phyloP scores from a whole-genome alignment of 208 protist species.

The Sergeia podlipaevii region DNA sequence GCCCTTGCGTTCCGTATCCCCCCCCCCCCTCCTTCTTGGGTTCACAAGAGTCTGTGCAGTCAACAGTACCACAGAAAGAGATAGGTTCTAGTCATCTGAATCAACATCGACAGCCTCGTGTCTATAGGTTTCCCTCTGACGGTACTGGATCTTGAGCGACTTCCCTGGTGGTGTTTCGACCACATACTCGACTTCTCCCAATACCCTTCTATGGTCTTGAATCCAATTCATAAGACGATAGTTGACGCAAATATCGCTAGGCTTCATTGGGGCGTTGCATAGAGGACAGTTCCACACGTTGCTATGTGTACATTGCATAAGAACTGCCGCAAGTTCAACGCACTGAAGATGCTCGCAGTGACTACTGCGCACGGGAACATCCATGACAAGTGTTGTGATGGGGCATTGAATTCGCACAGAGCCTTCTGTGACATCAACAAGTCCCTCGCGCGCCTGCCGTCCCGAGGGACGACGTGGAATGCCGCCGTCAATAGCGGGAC shows the following conservation, averaged over 20 bases:
- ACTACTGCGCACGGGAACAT: conserved; percentile 50
- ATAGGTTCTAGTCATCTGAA: no score
- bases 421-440: conserved; percentile 46
- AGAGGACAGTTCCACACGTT: conserved; percentile 88
- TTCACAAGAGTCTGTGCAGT: no score
- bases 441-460: background rate
- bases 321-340: conserved; percentile 61
- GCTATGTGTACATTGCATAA: conserved; percentile 49
- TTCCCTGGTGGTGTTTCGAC: conserved; percentile 36
- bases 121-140: conserved; percentile 5
- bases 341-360: conserved; percentile 82
- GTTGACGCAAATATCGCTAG: conserved; percentile 58
- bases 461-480: background rate
- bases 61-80: no score
- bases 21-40: no score
- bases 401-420: conserved; percentile 60
- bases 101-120: conserved; percentile 1
- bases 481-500: background rate
- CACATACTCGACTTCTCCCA: conserved; percentile 52
- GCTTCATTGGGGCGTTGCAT: conserved; percentile 53
- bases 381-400: conserved; percentile 51
- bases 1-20: no score
- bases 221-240: conserved; percentile 77
- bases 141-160: conserved; percentile 15
- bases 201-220: conserved; percentile 18